Base-by-base conservation (phyloP, 2,329 filamentous ascomycete genomes). In the Microdochium bolleyi region DNA sequence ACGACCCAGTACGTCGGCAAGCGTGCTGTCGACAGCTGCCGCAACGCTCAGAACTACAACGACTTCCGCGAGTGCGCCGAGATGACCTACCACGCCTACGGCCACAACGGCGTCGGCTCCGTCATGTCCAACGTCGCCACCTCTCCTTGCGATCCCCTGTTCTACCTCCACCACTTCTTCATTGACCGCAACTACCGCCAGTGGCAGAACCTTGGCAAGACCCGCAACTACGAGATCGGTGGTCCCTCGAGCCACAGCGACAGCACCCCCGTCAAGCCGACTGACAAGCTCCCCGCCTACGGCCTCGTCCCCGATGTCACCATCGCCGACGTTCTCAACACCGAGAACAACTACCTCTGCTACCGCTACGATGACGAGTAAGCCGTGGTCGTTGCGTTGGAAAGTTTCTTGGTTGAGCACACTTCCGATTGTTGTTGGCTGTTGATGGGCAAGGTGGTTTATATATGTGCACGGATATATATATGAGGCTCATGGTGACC, bases 41-140 rank as follows among this genome's bases (percentile, higher is more conserved):
- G 65, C 56, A 60, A 61, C 34, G 55, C 48, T 7, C 51, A 58
- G 14, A 68, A 68, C 51, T 58, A 61, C 21, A 61, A 64, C 22
- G 65, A 67, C 59, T 60, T 62, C 49, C 49, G 56, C 21, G 55
- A 61, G 61, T 27, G 66, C 68, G 52, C 58, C 64, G 56, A 58
- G 53, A 50, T 46, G 37, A 64, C 63, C 11, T 65, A 65, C 1
- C 67, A 69, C 58, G 67, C 61, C 1, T 70, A 68, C 53, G 65
- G 65, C 46, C 67, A 70, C 56, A 67, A 69, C 56, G 65, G 67
- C 27, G 58, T 69, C 48, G 67, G 67, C 50, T 67, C 64, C 11
- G 63, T 68, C 52, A 70, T 70, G 67, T 57, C 62, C 1, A 64
- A 67, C 24, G 65, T 70, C 1, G 59, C 64, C 2, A 59, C 63